Evolutionary conservation across 2,329 filamentous ascomycete species (phyloP).

Genomic region (Atkinsonella texensis): DNA sequence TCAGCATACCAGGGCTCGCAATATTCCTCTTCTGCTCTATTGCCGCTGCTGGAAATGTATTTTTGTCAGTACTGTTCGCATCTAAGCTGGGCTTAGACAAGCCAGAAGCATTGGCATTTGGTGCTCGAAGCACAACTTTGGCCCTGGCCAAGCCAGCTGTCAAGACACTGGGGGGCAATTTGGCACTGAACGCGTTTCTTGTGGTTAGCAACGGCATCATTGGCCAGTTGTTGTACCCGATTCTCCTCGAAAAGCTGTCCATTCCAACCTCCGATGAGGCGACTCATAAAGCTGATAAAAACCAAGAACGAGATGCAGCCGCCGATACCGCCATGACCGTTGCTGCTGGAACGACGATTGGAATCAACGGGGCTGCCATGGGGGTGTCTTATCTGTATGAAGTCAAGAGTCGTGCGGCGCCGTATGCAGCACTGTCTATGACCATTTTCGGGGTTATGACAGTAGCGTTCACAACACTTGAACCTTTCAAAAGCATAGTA

Average conservation of each 20-base stretch:
- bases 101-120: slow-evolving; percentile 30
- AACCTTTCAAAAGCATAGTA: slow-evolving; percentile 30
- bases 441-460: slow-evolving; percentile 44
- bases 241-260: slow-evolving; percentile 18
- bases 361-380: slow-evolving; percentile 49
- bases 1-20: slow-evolving; percentile 29
- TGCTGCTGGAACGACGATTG: slow-evolving; percentile 39
- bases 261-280: slow-evolving; percentile 7
- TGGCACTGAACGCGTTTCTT: slow-evolving; percentile 34
- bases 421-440: slow-evolving; percentile 46
- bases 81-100: slow-evolving; percentile 23
- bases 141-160: slow-evolving; percentile 37
- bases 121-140: slow-evolving; percentile 37
- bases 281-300: not conserved
- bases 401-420: slow-evolving; percentile 36
- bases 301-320: slow-evolving; percentile 3
- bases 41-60: slow-evolving; percentile 30
- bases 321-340: slow-evolving; percentile 25
- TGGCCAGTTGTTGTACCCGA: slow-evolving; percentile 28
- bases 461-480: slow-evolving; percentile 39
- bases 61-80: slow-evolving; percentile 26
- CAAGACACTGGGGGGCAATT: slow-evolving; percentile 30
- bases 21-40: slow-evolving; percentile 24
- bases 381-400: slow-evolving; percentile 46
- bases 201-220: slow-evolving; percentile 40